Evolutionary conservation across 371 early-diverging fungal genomes (phyloP).

Genomic region (Phascolomyces articulosus): DNA sequence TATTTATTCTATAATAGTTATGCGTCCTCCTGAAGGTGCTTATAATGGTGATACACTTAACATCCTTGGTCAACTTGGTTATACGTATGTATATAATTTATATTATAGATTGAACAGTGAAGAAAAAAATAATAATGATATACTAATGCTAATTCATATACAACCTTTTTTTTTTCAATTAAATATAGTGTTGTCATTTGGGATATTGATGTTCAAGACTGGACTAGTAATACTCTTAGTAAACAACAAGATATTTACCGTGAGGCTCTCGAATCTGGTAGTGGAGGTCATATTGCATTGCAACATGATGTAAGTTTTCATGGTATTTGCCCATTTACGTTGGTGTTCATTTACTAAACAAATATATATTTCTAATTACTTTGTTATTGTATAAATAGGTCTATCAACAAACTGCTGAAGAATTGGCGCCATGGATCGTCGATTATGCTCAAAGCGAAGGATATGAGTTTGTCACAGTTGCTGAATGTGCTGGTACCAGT

Average conservation of each 20-base stretch:
- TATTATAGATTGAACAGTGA: no score
- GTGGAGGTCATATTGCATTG: conserved; percentile 42
- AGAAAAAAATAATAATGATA: not conserved
- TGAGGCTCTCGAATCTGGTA: conserved; percentile 7
- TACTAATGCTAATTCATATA: no score
- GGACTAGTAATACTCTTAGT: conserved; percentile 27
- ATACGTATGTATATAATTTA: conserved; percentile 28
- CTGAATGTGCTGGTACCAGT: conserved; percentile 30
- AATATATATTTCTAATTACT: not conserved
- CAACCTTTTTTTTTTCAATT: not conserved
- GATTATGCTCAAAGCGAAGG: conserved; percentile 31
- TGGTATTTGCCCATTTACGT: no score
- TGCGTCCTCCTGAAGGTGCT: conserved; percentile 59
- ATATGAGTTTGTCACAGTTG: conserved; percentile 39
- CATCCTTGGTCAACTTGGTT: conserved; percentile 47
- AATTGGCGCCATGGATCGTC: conserved; percentile 42
- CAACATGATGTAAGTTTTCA: conserved; percentile 35
- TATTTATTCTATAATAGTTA: conserved; percentile 10
- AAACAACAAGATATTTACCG: conserved; percentile 20
- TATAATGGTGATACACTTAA: conserved; percentile 31
- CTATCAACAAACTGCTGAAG: conserved; percentile 29
- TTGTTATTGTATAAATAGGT: not conserved
- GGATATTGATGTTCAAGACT: conserved; percentile 63
- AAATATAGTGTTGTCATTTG: conserved; percentile 41
- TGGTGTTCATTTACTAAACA: not conserved